Evolutionary conservation across 345 rosid species (phyloP).

Genomic region (Euphorbia pulcherrima): DNA sequence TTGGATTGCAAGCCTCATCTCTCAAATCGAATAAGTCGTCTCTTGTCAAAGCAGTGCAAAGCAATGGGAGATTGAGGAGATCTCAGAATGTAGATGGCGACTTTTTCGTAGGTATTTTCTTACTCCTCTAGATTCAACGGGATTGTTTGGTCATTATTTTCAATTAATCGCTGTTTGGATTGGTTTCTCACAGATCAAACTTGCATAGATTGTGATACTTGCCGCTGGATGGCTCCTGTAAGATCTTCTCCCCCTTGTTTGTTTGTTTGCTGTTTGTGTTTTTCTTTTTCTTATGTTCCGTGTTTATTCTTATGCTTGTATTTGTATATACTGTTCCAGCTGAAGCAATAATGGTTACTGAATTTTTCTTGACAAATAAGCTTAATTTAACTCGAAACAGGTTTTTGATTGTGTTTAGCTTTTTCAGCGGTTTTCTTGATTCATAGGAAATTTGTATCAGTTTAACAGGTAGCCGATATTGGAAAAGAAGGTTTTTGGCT

Average conservation of each 20-base stretch:
- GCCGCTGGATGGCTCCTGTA: constrained; percentile 84
- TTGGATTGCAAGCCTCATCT: not conserved
- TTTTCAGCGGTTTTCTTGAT: no score
- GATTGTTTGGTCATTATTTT: not conserved
- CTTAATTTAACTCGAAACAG: no score
- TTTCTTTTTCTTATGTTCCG: not conserved
- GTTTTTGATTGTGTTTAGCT: no score
- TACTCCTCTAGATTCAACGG: not conserved
- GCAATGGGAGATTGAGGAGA: constrained; percentile 27
- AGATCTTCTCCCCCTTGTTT: not conserved
- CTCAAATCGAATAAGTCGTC: not conserved
- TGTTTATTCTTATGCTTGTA: not conserved
- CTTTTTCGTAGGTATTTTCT: constrained; percentile 46
- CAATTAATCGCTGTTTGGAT: not conserved
- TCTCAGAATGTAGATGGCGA: constrained; percentile 51
- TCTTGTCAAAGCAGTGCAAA: not conserved
- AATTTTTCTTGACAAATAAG: no score
- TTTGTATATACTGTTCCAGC: not conserved
- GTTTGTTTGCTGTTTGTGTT: not conserved
- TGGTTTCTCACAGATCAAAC: constrained; percentile 38
- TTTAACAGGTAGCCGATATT: no score
- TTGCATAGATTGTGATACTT: constrained; percentile 69
- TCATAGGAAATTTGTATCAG: no score
- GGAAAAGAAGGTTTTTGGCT: no score
- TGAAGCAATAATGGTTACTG: no score